phyloP scores from a whole-genome alignment of 176 grass and related monocot genomes.

The Oryza longistaminata region DNA sequence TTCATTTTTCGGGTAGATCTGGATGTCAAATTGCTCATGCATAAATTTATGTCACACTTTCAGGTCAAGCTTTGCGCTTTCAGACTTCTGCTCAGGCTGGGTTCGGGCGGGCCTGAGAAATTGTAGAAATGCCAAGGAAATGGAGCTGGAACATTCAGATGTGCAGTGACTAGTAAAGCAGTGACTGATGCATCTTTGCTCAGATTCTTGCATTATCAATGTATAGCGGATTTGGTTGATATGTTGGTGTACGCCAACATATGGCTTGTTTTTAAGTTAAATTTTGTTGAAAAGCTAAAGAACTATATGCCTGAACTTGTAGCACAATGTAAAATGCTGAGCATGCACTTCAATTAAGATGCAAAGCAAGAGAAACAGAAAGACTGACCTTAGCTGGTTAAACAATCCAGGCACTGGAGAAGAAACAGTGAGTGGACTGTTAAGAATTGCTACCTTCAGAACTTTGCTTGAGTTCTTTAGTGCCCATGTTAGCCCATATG shows the following conservation, averaged over 20 bases:
- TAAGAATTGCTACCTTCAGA: constrained; percentile 82
- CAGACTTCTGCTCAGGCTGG: neutral
- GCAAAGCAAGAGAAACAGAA: constrained; percentile 35
- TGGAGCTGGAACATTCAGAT: neutral
- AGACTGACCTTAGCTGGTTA: constrained; percentile 74
- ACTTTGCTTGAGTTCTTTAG: constrained; percentile 80
- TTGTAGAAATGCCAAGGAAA: neutral
- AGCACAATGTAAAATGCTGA: neutral
- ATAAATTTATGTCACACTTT: neutral
- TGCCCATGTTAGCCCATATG: constrained; percentile 96
- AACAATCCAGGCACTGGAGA: constrained; percentile 87
- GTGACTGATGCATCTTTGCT: neutral
- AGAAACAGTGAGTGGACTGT: constrained; percentile 82
- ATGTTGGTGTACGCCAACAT: neutral
- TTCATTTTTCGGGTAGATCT: neutral
- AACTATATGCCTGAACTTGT: neutral
- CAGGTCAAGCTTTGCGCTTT: neutral
- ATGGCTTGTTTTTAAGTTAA: neutral
- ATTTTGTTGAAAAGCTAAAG: neutral
- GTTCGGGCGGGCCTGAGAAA: neutral
- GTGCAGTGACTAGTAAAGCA: neutral
- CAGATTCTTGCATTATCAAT: neutral
- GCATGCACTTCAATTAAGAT: neutral
- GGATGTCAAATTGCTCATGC: neutral
- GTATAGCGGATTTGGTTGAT: neutral